Evolutionary conservation across 1,284 basidiomycete genomes (phyloP), one percentile per base, ranked within the genome.

Genomic region (Coniophora puteana): DNA sequence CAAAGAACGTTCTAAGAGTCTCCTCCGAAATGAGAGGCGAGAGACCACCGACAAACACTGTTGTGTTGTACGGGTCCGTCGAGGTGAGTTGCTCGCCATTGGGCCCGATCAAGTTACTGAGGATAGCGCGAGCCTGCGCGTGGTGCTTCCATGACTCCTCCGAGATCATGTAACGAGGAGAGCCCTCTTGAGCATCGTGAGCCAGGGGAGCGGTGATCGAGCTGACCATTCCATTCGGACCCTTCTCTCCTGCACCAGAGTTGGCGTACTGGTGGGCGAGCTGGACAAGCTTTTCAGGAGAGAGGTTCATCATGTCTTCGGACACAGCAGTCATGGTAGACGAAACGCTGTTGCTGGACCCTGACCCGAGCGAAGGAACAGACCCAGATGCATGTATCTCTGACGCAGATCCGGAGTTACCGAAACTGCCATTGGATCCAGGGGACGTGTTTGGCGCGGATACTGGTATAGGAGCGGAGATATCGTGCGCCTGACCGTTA

Each of bases 1-100:
- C 76, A 61, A 94, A 94, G 64, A 93, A 92, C 2, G 85, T 89
- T 57, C 86, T 72, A 51, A 94, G 64, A 2, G 89, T 92, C 38
- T 93, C 91, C 61, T 93, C 91, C 22, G 83, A 83, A 36, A 94
- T 92, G 47, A 91, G 65, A 17, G 88, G 87, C 6, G 86, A 89
- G 40, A 94, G 58, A 0, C 91, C 92, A 25, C 92, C 91, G 20
- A 94, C 91, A 51, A 94, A 94, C 2, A 93, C 90, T 4, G 92
- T 94, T 12, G 90, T 93, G 54, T 94, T 94, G 58, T 91, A 90
- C 8, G 89, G 90, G 54, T 93, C 91, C 8, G 84, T 85, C 21
- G 84, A 83, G 40, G 87, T 87, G 47, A 90, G 71, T 53, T 88
- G 87, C 60, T 89, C 88, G 32, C 85, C 88, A 49, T 89, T 88